Percentiles rank a stretch among this genome's conserved stretches.
Evolutionary conservation across 768 basidiomycete genomes (phyloP).

Genomic region (Tephrocybe sp.): DNA sequence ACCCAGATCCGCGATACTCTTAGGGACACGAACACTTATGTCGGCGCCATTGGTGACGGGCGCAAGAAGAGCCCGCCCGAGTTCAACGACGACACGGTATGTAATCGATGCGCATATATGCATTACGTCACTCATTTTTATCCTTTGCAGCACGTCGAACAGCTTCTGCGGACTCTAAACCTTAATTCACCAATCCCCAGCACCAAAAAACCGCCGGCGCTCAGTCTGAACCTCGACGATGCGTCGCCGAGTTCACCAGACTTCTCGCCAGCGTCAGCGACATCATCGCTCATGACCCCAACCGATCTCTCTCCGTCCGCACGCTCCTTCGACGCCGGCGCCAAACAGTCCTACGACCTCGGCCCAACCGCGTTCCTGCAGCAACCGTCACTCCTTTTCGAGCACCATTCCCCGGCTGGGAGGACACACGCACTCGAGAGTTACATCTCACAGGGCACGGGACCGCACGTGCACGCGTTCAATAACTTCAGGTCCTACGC

Average conservation of each 20-base stretch:
- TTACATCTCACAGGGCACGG: conserved; percentile 10
- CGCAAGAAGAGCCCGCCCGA: conserved; percentile 62
- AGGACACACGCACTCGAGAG: conserved; percentile 15
- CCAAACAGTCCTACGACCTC: conserved; percentile 40
- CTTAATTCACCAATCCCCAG: conserved; percentile 72
- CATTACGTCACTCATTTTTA: not conserved
- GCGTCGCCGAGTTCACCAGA: conserved; percentile 60
- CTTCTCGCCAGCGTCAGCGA: conserved; percentile 70
- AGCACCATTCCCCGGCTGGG: conserved; percentile 28
- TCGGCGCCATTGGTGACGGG: conserved; percentile 82
- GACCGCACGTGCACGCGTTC: not conserved
- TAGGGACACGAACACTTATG: no score
- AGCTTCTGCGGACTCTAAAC: conserved; percentile 76
- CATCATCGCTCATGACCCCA: conserved; percentile 72
- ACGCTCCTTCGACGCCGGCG: conserved; percentile 53
- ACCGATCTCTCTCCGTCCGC: conserved; percentile 72
- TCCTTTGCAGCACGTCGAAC: conserved; percentile 83
- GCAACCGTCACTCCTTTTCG: conserved; percentile 41
- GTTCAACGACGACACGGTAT: conserved; percentile 30
- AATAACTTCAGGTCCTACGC: not conserved
- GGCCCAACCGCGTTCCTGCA: conserved; percentile 31
- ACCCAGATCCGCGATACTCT: conserved; percentile 28
- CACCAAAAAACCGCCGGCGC: conserved; percentile 29
- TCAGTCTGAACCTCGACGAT: conserved; percentile 45
- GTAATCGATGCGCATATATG: conserved; percentile 10